Evolutionary conservation across 257 asterid species (phyloP).

Genomic region (Phtheirospermum japonicum): DNA sequence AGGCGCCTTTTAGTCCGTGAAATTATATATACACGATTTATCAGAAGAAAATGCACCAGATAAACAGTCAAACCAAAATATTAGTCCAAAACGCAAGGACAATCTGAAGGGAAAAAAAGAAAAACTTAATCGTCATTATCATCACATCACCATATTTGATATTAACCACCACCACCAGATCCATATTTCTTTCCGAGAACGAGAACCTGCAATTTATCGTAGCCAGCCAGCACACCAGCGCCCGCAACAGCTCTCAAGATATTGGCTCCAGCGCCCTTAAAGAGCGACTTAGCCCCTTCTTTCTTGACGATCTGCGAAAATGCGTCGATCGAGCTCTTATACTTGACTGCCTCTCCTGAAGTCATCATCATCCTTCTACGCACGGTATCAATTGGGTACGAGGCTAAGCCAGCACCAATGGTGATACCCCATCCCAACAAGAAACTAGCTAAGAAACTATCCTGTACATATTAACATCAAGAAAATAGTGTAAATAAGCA

Average conservation of each 20-base stretch:
- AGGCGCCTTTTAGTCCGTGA: no score
- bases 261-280: conserved; percentile 85
- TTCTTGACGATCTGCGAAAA: conserved; percentile 57
- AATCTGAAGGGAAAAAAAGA: no score
- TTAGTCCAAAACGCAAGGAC: neutral
- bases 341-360: conserved; percentile 78
- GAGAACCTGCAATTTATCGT: conserved; percentile 69
- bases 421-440: conserved; percentile 80
- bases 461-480: conserved; percentile 40
- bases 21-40: neutral
- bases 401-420: conserved; percentile 69
- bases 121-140: conserved; percentile 31
- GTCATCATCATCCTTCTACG: conserved; percentile 94
- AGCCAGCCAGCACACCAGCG: conserved; percentile 81
- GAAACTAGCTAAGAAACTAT: conserved; percentile 76
- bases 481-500: no score
- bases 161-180: conserved; percentile 59
- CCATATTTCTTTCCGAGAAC: conserved; percentile 64
- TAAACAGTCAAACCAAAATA: neutral
- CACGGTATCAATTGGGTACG: conserved; percentile 76
- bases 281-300: conserved; percentile 66
- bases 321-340: conserved; percentile 60
- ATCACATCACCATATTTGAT: conserved; percentile 20
- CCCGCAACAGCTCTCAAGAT: conserved; percentile 77
- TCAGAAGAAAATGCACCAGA: neutral